phyloP scores from a whole-genome alignment of 352 stramenopile genomes.

The Phytophthora nicotianae region DNA sequence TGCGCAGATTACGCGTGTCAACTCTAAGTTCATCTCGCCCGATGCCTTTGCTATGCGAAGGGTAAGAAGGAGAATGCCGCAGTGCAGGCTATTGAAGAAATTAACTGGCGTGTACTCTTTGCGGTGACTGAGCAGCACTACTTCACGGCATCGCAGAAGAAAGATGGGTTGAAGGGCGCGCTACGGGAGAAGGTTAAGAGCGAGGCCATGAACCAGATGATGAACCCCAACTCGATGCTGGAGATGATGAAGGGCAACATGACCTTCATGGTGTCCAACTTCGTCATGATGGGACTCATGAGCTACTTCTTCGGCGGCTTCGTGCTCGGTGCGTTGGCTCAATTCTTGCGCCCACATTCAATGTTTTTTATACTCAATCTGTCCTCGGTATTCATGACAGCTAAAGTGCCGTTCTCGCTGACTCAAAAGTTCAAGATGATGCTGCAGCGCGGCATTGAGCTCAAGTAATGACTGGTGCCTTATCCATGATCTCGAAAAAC shows the following conservation, averaged over 20 bases:
- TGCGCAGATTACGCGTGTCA: slow-evolving; percentile 84
- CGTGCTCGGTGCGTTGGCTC: slow-evolving; percentile 82
- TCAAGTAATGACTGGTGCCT: slow-evolving; percentile 61
- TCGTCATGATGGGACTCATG: slow-evolving; percentile 99
- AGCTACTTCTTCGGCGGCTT: slow-evolving; percentile 99
- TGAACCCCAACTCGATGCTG: slow-evolving; percentile 96
- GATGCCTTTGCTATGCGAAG: slow-evolving; percentile 91
- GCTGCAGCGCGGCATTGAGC: slow-evolving; percentile 97
- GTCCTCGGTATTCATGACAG: slow-evolving; percentile 30
- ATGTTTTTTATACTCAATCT: neutral
- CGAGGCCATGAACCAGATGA: slow-evolving; percentile 93
- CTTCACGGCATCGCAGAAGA: slow-evolving; percentile 90
- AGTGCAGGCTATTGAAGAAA: neutral
- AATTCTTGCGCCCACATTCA: neutral
- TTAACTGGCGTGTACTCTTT: slow-evolving; percentile 2
- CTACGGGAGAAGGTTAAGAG: slow-evolving; percentile 91
- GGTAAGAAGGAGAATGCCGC: slow-evolving; percentile 31
- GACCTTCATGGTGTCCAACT: slow-evolving; percentile 99
- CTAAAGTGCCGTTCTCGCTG: slow-evolving; percentile 98
- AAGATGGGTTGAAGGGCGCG: slow-evolving; percentile 82
- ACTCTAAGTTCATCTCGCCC: slow-evolving; percentile 88
- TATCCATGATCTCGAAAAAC: neutral
- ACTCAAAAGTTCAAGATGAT: slow-evolving; percentile 98
- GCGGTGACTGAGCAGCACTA: slow-evolving; percentile 56
- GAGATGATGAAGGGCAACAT: slow-evolving; percentile 99